Evolutionary conservation across 805 yeast genomes (phyloP).

Genomic region (Barnettozyma botsteinii): DNA sequence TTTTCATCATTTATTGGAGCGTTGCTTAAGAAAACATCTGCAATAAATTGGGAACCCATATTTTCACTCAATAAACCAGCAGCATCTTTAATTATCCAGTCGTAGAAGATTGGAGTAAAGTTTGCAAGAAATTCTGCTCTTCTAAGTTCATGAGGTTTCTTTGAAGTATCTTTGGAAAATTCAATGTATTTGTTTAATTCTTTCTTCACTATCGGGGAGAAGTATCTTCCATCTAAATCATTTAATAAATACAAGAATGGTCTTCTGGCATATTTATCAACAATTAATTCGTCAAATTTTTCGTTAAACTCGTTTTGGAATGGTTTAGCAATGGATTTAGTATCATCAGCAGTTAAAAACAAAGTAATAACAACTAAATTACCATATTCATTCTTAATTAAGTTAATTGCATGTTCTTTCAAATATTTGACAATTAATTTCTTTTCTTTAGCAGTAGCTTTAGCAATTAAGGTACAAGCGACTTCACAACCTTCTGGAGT

Average conservation of each 20-base stretch:
- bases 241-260: slow-evolving; percentile 77
- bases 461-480: slow-evolving; percentile 73
- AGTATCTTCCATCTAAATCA: slow-evolving; percentile 77
- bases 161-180: slow-evolving; percentile 64
- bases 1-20: slow-evolving; percentile 35
- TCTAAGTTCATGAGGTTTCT: slow-evolving; percentile 77
- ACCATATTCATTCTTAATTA: slow-evolving; percentile 83
- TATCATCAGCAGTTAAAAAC: slow-evolving; percentile 88
- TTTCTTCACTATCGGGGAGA: slow-evolving; percentile 62
- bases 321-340: slow-evolving; percentile 72
- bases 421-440: slow-evolving; percentile 67
- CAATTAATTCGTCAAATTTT: slow-evolving; percentile 47
- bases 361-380: slow-evolving; percentile 71
- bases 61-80: slow-evolving; percentile 54
- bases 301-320: slow-evolving; percentile 56
- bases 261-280: slow-evolving; percentile 78
- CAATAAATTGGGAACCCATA: slow-evolving; percentile 76
- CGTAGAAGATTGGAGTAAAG: slow-evolving; percentile 62
- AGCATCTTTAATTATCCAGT: slow-evolving; percentile 46
- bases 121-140: slow-evolving; percentile 59
- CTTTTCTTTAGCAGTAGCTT: slow-evolving; percentile 89
- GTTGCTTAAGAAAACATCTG: slow-evolving; percentile 64
- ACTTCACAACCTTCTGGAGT: slow-evolving; percentile 93
- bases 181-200: slow-evolving; percentile 56
- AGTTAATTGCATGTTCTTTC: slow-evolving; percentile 67